Percentiles rank a stretch among this genome's conserved stretches.
phyloP scores from a whole-genome alignment of 1,284 basidiomycete species.

The Leccinum fuscescens region DNA sequence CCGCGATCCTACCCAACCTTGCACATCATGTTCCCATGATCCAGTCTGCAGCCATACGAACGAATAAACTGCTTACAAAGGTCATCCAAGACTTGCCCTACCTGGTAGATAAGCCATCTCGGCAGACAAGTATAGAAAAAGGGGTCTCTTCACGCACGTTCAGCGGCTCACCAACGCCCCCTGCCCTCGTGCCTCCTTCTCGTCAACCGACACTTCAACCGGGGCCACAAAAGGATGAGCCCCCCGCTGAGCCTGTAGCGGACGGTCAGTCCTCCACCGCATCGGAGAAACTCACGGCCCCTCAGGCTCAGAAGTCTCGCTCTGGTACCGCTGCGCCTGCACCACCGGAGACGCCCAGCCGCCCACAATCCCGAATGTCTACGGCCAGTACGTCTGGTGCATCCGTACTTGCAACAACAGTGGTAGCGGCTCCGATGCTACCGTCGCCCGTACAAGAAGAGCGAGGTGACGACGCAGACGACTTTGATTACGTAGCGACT shows the following conservation, averaged over 20 bases:
- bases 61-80: constrained; percentile 81
- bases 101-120: constrained; percentile 51
- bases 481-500: constrained; percentile 90
- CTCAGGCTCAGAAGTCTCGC: constrained; percentile 32
- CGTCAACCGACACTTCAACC: constrained; percentile 47
- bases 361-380: constrained; percentile 57
- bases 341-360: constrained; percentile 36
- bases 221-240: constrained; percentile 38
- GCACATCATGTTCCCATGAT: constrained; percentile 91
- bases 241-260: constrained; percentile 42
- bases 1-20: constrained; percentile 90
- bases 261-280: constrained; percentile 30
- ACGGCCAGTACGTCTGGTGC: constrained; percentile 36
- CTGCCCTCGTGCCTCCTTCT: constrained; percentile 39
- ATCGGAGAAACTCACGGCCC: constrained; percentile 23
- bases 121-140: constrained; percentile 38
- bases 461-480: constrained; percentile 58
- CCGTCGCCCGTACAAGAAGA: constrained; percentile 34
- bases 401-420: constrained; percentile 8
- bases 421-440: constrained; percentile 26
- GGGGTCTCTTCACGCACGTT: constrained; percentile 31
- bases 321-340: constrained; percentile 21
- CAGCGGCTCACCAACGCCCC: constrained; percentile 53
- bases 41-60: constrained; percentile 81
- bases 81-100: constrained; percentile 86